Base-by-base conservation (phyloP, 192 early-diverging fungal genomes). In the Mortierella antarctica region DNA sequence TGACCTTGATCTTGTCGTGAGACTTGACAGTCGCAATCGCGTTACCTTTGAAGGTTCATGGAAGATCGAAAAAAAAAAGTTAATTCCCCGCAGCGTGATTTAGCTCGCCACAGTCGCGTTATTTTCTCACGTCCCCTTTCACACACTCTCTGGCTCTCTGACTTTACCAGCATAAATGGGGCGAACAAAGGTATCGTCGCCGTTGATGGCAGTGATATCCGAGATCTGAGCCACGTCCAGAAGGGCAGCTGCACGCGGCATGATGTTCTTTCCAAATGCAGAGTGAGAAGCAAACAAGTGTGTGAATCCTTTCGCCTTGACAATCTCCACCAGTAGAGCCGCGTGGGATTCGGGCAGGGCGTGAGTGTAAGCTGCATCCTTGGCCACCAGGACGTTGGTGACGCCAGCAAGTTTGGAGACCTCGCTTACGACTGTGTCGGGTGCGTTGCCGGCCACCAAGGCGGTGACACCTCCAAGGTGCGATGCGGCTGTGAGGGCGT, bases 1-100 rank as follows among this genome's bases (percentile, higher is more conserved):
- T 57, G 44, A 99, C 67, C 86, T 97, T 97, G 81, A 96, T 85
- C 17, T 84, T 67, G 65, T 99, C 97, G 51, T 86, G 91, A 50
- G 94, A 94, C 85, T 96, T 94, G 67, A 99, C 97, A 0, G 93
- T 97, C 47, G 97, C 96, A 84, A 99, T 93, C 20, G 96, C 97
- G 76, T 99, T 99, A 67, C 95, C 92, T 94, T 53, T 52, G 15
- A 31, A 31, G 31, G 31, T 31, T 45, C 48, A 45, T 31, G 53
- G 23, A 65, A 46, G 12, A 55, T 58, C 42, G 17, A 47, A 56
- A 18, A 58, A 73, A 23, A 23, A 48, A 51, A 61, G 11, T 20
- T 57, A 21, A 6, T 20, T 2, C 10, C 2, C 21, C 20, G 21
- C 21, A 20, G 1, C 50, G 50, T 8, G 12, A 18, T 39, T 42